A percentile compares a stretch with the other conserved stretches of the same genome.
Evolutionary conservation across 2,329 filamentous ascomycete species (phyloP).

Genomic region (Phialocephala sp.): DNA sequence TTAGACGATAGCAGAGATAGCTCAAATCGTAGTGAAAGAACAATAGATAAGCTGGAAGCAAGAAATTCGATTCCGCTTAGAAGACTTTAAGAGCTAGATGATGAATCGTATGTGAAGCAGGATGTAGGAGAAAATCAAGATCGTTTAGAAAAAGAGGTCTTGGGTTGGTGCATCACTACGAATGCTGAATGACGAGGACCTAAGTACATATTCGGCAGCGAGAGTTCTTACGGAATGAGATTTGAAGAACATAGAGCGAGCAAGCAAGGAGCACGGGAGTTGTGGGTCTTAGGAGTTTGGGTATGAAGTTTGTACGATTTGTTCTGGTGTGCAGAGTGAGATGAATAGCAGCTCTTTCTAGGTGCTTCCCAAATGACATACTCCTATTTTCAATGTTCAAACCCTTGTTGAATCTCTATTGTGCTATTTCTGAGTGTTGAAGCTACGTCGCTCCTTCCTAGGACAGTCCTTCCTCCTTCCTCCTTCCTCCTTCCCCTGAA

Average conservation of each 20-base stretch:
- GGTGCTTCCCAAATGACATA: neutral
- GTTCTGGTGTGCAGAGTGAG: too few relatives aligned
- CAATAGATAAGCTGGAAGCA: neutral
- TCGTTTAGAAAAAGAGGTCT: neutral
- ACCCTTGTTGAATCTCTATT: too few relatives aligned
- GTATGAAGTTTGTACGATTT: too few relatives aligned
- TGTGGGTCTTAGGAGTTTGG: neutral
- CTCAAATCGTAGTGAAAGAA: neutral
- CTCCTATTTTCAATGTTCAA: neutral
- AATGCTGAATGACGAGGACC: neutral
- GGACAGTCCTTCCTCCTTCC: too few relatives aligned
- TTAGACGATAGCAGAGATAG: slow-evolving; percentile 2
- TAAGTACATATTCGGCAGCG: neutral
- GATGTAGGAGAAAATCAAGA: too few relatives aligned
- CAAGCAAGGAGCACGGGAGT: neutral
- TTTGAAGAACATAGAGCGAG: neutral
- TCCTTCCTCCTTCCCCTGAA: neutral
- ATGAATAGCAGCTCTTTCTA: neutral
- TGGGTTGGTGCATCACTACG: neutral
- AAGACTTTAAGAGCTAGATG: neutral
- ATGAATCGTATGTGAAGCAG: neutral
- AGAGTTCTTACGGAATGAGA: too few relatives aligned
- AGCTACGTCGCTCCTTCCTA: neutral
- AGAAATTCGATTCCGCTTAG: neutral
- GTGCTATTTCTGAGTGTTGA: neutral